phyloP scores from a whole-genome alignment of 2,329 filamentous ascomycete species.

The Macrophomina tecta region DNA sequence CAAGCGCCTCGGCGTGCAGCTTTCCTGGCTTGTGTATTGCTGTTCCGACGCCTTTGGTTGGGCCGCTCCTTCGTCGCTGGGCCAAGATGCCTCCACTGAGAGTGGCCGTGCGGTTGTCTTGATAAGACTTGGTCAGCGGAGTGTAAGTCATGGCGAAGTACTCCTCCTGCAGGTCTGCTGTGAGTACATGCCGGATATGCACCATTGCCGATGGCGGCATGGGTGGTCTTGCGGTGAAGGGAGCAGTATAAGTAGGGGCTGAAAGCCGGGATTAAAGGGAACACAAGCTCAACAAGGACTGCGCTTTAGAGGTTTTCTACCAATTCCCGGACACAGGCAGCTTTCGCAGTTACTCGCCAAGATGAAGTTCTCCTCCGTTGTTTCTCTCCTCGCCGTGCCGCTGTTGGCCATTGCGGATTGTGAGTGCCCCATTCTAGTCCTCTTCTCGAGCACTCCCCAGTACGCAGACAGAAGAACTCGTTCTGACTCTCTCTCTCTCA shows the following conservation, averaged over 20 bases:
- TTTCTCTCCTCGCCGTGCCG: slow-evolving; percentile 22
- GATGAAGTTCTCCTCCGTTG: not conserved
- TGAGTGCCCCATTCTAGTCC: not conserved
- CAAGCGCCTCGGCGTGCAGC: slow-evolving; percentile 6
- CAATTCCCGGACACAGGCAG: not conserved
- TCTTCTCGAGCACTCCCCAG: not conserved
- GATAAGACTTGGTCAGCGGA: slow-evolving; percentile 11
- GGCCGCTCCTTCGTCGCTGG: not conserved
- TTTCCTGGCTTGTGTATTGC: not conserved
- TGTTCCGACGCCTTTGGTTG: not conserved
- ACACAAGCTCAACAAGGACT: not conserved
- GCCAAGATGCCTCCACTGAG: not conserved
- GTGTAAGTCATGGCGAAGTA: not conserved
- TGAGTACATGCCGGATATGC: not conserved
- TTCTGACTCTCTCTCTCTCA: not conserved
- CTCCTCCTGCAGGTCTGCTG: not conserved
- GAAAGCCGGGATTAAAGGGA: not conserved
- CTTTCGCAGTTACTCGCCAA: not conserved
- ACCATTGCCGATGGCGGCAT: too few species aligned
- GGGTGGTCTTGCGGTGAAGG: not conserved
- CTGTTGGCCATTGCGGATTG: slow-evolving; percentile 33
- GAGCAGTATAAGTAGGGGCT: not conserved
- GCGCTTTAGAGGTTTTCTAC: not conserved
- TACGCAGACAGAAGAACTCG: too few species aligned
- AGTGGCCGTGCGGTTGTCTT: not conserved